Percentiles rank a stretch among this genome's conserved stretches.
Evolutionary conservation across 177 flowering plant genomes (phyloP).

Genomic region (Vitis hybrid): DNA sequence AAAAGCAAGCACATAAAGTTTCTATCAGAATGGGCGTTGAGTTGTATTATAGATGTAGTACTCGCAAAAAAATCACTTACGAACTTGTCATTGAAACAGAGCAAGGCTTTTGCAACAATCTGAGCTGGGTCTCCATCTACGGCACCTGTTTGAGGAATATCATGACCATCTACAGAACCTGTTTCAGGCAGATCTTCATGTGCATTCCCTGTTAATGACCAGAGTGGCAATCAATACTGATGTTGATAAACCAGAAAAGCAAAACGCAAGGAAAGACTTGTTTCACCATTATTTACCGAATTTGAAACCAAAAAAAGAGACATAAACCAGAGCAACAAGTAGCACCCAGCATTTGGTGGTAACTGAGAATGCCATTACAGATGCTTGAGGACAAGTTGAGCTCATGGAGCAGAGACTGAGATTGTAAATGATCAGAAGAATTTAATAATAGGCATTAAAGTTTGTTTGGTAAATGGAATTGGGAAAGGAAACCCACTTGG

Average conservation of each 20-base stretch:
- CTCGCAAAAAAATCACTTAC: constrained; percentile 34
- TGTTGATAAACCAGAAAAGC: neutral
- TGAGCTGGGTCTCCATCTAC: constrained; percentile 40
- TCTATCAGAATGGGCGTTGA: no score
- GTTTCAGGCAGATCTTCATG: constrained; percentile 20
- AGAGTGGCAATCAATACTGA: neutral
- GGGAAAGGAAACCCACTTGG: constrained; percentile 5
- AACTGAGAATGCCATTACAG: constrained; percentile 35
- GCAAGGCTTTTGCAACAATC: constrained; percentile 60
- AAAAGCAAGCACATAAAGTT: no score
- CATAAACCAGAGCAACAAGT: constrained; percentile 19
- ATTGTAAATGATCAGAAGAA: no score
- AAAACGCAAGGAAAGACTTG: no score
- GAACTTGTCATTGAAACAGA: constrained; percentile 56
- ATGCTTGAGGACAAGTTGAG: neutral
- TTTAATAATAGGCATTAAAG: neutral
- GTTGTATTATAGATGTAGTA: no score
- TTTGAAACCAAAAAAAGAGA: constrained; percentile 19
- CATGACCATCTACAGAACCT: neutral
- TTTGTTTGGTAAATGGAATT: constrained; percentile 19
- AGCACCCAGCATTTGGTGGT: constrained; percentile 16
- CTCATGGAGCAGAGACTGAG: constrained; percentile 2
- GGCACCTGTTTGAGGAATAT: constrained; percentile 3
- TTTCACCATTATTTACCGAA: constrained; percentile 30
- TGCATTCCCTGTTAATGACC: constrained; percentile 26